Conservation (phyloP, 345 rosid species). For the Theobroma cacao region DNA sequence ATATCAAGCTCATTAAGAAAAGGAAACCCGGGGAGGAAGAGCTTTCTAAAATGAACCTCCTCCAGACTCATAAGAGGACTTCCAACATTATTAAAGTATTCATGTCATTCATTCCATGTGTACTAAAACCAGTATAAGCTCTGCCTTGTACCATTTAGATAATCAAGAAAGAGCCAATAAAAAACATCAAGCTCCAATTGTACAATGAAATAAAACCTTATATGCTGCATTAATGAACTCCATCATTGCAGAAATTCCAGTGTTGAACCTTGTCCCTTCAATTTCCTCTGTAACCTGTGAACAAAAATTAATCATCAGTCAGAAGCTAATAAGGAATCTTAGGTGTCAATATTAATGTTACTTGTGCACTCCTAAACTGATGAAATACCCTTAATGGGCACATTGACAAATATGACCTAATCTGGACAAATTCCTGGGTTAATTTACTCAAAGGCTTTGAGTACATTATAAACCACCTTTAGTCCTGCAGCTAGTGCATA, state of each 20-base stretch:
- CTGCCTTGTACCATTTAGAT: neutral
- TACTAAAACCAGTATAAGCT: neutral
- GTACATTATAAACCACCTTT: neutral
- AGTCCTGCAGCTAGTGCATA: neutral
- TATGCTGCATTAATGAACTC: conserved; percentile 87
- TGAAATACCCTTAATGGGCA: neutral
- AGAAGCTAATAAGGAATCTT: neutral
- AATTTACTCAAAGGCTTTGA: neutral
- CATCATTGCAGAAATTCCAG: conserved; percentile 98
- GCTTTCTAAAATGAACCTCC: too few relatives aligned
- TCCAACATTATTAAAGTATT: neutral
- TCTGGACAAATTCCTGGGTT: neutral
- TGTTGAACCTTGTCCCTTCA: conserved; percentile 88
- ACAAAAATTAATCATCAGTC: conserved; percentile 9
- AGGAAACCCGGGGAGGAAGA: neutral
- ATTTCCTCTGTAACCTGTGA: conserved; percentile 84
- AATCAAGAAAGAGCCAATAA: neutral
- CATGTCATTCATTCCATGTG: neutral
- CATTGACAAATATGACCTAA: neutral
- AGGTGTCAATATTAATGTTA: neutral
- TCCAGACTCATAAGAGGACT: neutral
- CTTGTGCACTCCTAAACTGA: neutral
- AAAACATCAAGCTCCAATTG: neutral
- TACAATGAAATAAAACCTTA: conserved; percentile 50
- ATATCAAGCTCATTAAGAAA: neutral